Conservation (phyloP, 805 yeast genomes). For the Candida easanensis region DNA sequence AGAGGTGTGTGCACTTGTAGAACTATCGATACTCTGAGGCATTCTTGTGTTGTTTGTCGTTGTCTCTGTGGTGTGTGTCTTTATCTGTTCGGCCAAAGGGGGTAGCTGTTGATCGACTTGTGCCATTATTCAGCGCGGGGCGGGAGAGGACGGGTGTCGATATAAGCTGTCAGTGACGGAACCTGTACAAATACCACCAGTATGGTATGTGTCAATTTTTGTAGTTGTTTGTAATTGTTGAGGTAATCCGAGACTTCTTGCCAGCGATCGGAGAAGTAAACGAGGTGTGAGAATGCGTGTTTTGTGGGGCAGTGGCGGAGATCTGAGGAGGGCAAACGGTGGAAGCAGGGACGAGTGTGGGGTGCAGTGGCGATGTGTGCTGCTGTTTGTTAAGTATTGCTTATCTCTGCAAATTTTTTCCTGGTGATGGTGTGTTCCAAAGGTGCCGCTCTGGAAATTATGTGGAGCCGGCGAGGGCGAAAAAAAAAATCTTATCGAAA, state of each 20-base stretch:
- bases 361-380: neutral
- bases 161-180: neutral
- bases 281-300: too few relatives aligned
- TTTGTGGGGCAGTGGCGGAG: neutral
- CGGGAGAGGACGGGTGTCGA: neutral
- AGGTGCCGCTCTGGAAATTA: slow-evolving; percentile 1
- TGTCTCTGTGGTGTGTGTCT: slow-evolving; percentile 1
- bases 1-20: neutral
- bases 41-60: neutral
- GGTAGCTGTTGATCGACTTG: slow-evolving; percentile 4
- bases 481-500: slow-evolving; percentile 14
- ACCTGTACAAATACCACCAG: too few relatives aligned
- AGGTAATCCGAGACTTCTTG: too few relatives aligned
- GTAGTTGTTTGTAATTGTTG: too few relatives aligned
- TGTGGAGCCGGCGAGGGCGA: slow-evolving; percentile 4
- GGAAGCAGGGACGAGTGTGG: neutral
- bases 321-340: too few relatives aligned
- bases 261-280: too few relatives aligned
- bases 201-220: too few relatives aligned
- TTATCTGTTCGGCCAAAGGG: neutral
- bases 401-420: neutral
- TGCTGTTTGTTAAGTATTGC: neutral
- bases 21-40: neutral
- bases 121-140: neutral
- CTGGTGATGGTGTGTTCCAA: neutral